Evolutionary conservation across 2,329 filamentous ascomycete species (phyloP).

Genomic region (Penicillium sp.): DNA sequence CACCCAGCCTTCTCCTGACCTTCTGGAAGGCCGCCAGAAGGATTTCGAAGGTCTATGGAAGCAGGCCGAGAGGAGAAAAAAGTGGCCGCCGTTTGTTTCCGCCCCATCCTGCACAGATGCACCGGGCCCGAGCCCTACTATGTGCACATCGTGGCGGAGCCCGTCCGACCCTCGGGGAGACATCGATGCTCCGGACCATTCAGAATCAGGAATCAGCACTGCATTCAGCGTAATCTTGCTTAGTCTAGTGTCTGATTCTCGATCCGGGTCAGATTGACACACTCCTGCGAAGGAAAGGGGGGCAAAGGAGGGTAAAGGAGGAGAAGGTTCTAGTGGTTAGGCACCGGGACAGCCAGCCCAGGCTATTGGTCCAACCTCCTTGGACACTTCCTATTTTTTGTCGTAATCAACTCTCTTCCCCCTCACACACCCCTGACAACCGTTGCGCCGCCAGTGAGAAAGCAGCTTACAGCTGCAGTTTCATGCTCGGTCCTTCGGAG

Average conservation of each 20-base stretch:
- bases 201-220: neutral
- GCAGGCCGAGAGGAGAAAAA: constrained; percentile 2
- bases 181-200: constrained; percentile 5
- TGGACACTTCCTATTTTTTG: constrained; percentile 8
- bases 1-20: constrained; percentile 31
- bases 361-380: neutral
- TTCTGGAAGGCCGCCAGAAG: constrained; percentile 31
- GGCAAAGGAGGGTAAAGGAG: neutral
- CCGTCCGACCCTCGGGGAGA: neutral
- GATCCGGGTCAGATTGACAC: neutral
- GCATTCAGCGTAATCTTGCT: neutral
- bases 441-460: constrained; percentile 15
- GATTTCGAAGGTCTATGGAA: constrained; percentile 26
- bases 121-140: constrained; percentile 18
- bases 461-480: constrained; percentile 1
- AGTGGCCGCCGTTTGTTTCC: constrained; percentile 14
- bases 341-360: constrained; percentile 8
- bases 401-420: constrained; percentile 12
- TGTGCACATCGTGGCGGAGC: constrained; percentile 2
- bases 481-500: constrained; percentile 10
- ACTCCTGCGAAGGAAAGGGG: constrained; percentile 1
- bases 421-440: constrained; percentile 7
- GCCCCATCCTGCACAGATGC: constrained; percentile 23
- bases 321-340: constrained; percentile 3
- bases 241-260: neutral